Percentiles rank a stretch among this genome's conserved stretches.
phyloP scores from a whole-genome alignment of 352 stramenopile genomes.

The Phytophthora sp. region DNA sequence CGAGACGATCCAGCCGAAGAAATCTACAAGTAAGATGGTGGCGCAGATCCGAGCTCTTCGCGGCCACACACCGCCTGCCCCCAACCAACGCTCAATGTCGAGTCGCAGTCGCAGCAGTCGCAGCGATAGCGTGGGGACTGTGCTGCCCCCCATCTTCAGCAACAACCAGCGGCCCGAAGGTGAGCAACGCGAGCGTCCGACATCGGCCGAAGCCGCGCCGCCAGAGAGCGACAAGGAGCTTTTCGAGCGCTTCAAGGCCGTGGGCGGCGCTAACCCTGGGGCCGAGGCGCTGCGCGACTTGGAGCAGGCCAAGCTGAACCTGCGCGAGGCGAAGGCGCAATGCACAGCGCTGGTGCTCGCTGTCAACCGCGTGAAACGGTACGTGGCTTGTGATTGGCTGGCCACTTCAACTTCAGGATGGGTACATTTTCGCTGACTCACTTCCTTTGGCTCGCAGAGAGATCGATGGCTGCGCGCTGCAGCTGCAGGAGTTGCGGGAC shows the following conservation, averaged over 20 bases:
- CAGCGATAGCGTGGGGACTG: neutral
- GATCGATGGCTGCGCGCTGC: constrained; percentile 50
- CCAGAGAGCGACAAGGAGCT: constrained; percentile 55
- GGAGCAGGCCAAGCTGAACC: constrained; percentile 66
- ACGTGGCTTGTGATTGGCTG: constrained; percentile 28
- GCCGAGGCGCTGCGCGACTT: constrained; percentile 60
- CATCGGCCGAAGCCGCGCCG: neutral
- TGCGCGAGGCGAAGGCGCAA: constrained; percentile 48
- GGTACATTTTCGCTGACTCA: constrained; percentile 18
- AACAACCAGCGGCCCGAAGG: constrained; percentile 2
- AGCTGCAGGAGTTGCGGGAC: constrained; percentile 43
- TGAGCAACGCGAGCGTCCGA: constrained; percentile 2
- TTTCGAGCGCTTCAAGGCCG: constrained; percentile 54
- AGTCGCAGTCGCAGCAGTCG: neutral
- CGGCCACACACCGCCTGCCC: constrained; percentile 16
- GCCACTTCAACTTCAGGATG: constrained; percentile 26
- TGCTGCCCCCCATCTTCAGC: constrained; percentile 12
- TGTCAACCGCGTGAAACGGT: constrained; percentile 71
- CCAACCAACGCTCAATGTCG: constrained; percentile 3
- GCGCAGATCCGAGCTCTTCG: constrained; percentile 55
- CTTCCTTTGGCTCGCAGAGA: constrained; percentile 27
- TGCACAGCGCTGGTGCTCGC: constrained; percentile 40
- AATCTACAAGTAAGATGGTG: constrained; percentile 53
- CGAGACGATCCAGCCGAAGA: constrained; percentile 9
- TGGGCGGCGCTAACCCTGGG: constrained; percentile 27